phyloP scores from a whole-genome alignment of 2,329 filamentous ascomycete species.

The Phialemoniopsis sp. region DNA sequence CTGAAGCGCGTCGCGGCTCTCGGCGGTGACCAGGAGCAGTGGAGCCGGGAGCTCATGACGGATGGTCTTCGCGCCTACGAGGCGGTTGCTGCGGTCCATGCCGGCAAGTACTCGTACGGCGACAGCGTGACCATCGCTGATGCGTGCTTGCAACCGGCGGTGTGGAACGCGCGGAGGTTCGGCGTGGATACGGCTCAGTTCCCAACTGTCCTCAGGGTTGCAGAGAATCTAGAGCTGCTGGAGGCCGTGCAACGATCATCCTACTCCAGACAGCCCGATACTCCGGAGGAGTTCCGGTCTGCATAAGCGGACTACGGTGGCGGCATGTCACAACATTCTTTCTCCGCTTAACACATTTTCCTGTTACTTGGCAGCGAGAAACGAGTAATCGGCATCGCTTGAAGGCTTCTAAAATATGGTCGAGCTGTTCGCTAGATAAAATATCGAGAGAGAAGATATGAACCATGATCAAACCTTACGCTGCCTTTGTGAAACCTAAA shows the following conservation, averaged over 20 bases:
- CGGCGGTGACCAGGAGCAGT: slow-evolving; percentile 33
- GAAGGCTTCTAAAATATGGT: too few species aligned
- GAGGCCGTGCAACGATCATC: slow-evolving; percentile 47
- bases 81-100: slow-evolving; percentile 24
- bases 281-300: too few species aligned
- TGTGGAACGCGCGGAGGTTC: slow-evolving; percentile 52
- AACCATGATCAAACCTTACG: too few species aligned
- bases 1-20: slow-evolving; percentile 42
- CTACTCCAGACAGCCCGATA: slow-evolving; percentile 48
- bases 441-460: too few species aligned
- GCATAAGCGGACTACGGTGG: too few species aligned
- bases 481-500: too few species aligned
- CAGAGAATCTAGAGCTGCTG: slow-evolving; percentile 37
- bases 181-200: slow-evolving; percentile 47
- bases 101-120: slow-evolving; percentile 51
- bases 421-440: too few species aligned
- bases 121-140: slow-evolving; percentile 55
- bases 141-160: slow-evolving; percentile 51
- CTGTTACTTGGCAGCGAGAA: too few species aligned
- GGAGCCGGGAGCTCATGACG: slow-evolving; percentile 47
- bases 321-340: too few species aligned
- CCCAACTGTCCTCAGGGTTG: slow-evolving; percentile 40
- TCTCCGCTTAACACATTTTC: too few species aligned
- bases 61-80: slow-evolving; percentile 56
- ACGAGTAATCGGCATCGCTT: too few species aligned